Evolutionary conservation across 108 stramenopile genomes (phyloP), one percentile per base, ranked within the genome.

Genomic region (Nitzschia inconspicua): DNA sequence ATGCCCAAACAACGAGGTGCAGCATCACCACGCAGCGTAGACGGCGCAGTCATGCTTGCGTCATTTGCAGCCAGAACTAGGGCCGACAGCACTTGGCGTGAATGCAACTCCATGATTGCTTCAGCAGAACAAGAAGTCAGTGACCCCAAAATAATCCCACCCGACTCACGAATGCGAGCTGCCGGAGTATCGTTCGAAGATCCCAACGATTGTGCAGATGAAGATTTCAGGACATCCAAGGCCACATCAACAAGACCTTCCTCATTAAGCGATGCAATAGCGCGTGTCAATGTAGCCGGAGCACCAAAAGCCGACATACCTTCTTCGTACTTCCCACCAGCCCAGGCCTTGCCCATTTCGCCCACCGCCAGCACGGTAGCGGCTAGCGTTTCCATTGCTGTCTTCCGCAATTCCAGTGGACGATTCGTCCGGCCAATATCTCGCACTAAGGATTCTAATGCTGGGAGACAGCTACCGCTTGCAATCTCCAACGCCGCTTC

Each of bases 401-500:
- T 25, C 44, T 67, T 66, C 14, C 72, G 47, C 14, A 85, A 60
- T 25, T 85, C 75, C 3, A 69, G 65, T 18, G 79, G 83, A 13
- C 83, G 68, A 29, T 54, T 57, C 13, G 48, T 42, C 3, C 60
- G 57, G 10, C 75, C 79, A 43, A 52, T 61, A 10, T 71, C 71
- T 19, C 66, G 59, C 25, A 75, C 66, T 23, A 82, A 29, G 27
- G 78, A 70, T 47, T 74, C 28, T 8, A 84, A 43, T 1, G 83
- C 72, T 6, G 78, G 78, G 16, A 84, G 63, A 56, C 73, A 75
- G 18, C 68, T 64, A 37, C 81, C 85, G 44, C 68, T 70, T 8
- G 82, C 76, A 19, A 91, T 75, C 19, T 76, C 79, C 29, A 88
- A 18, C n/a, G 90, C 86, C 27, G 90, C 86, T 34, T 88, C 77